Base-by-base conservation (phyloP, 768 basidiomycete genomes). In the Lyophyllum atratum region DNA sequence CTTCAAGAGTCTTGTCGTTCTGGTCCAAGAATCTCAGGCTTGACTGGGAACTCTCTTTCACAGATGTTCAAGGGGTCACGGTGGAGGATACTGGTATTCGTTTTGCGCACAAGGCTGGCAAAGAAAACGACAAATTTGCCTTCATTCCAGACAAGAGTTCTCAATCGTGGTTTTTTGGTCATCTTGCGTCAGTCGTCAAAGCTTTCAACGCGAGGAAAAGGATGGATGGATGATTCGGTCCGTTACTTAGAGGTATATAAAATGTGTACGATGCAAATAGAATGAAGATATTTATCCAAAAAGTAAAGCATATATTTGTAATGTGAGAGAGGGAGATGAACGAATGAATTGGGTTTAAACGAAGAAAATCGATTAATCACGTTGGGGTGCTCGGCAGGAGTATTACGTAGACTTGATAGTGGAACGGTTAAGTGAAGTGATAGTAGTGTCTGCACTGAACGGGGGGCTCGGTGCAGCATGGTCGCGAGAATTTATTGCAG, bases 1-100 rank as follows among this genome's bases (percentile, higher is more conserved):
- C 86, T 34, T 81, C 85, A 4, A 82, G 88, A 45, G 82, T 98
- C 33, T 70, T 98, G 26, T 87, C 89, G 11, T 93, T 98, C 70
- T 88, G 88, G 82, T 89, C 93, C 11, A 89, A 84, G 69, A 92
- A 84, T 68, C 82, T 98, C 34, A 84, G 85, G 31, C 82, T 96
- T 4, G 87, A 90, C 40, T 99, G 95, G 96, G 94, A 98, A 61
- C 76, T 98, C 14, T 88, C 94, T 0, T 86, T 98, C 68, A 84
- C 84, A 19, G 87, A 92, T 62, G 85, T 98, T 3, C 87, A 92
- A 70, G 92, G 92, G 17, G 85, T 98, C 44, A 90, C 87, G 3
- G 86, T 93, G 25, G 95, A 98, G 68, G 89, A 95, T 66, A 92
- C 86, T 15, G 95, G 95, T 1, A 92, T 99, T 66, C 84, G 90